These are phyloP conservation scores for Fusarium nelsonii DNA, from an alignment of 2,329 filamentous ascomycete genomes.

Conservation along the genomic window DNA sequence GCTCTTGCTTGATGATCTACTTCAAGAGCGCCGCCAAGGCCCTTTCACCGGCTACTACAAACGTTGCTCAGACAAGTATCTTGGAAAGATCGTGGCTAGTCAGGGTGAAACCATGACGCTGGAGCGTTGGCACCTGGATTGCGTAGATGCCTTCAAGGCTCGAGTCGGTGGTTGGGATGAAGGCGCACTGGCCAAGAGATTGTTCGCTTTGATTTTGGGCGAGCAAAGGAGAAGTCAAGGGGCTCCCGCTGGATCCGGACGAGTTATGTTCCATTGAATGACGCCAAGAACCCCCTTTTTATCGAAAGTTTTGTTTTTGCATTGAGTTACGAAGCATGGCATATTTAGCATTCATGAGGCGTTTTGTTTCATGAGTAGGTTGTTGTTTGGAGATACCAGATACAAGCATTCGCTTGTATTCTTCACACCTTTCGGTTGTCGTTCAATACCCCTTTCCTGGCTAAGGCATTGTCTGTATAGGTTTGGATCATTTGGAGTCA, in stretches of 20 bases:
- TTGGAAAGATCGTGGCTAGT: slow-evolving; percentile 63
- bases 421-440: slow-evolving; percentile 23
- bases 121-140: slow-evolving; percentile 69
- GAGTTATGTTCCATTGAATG: slow-evolving; percentile 51
- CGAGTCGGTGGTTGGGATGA: slow-evolving; percentile 66
- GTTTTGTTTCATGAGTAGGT: slow-evolving; percentile 39
- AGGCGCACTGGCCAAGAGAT: slow-evolving; percentile 61
- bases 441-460: slow-evolving; percentile 27
- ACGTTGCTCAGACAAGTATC: slow-evolving; percentile 52
- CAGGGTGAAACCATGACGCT: slow-evolving; percentile 62
- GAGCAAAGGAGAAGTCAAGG: slow-evolving; percentile 55
- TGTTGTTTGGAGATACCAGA: slow-evolving; percentile 43
- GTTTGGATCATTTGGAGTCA: slow-evolving; percentile 15
- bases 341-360: slow-evolving; percentile 40
- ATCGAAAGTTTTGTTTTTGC: slow-evolving; percentile 13
- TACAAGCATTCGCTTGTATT: slow-evolving; percentile 24
- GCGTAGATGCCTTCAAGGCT: slow-evolving; percentile 65
- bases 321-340: slow-evolving; percentile 38
- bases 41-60: slow-evolving; percentile 51
- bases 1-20: slow-evolving; percentile 64
- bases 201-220: slow-evolving; percentile 66
- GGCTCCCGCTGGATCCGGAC: slow-evolving; percentile 26
- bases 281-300: not conserved
- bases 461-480: slow-evolving; percentile 7
- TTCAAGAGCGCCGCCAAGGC: slow-evolving; percentile 61